phyloP scores from a whole-genome alignment of 129 eudicot genomes.

The Calendula officinalis region DNA sequence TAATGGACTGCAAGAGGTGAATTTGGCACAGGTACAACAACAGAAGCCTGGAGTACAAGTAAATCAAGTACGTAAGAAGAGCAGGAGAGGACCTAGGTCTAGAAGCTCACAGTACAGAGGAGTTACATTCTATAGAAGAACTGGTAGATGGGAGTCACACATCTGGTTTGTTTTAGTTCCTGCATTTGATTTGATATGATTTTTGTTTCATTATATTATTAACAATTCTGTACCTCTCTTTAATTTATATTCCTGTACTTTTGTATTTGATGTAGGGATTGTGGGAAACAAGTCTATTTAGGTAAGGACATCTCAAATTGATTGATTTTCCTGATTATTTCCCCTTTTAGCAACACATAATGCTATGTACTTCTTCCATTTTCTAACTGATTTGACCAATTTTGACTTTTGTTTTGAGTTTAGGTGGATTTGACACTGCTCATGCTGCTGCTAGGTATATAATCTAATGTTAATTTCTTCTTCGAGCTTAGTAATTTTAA shows the following conservation, averaged over 20 bases:
- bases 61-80: constrained; percentile 45
- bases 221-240: constrained; percentile 2
- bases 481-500: constrained; percentile 6
- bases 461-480: background rate
- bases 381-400: constrained; percentile 8
- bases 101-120: constrained; percentile 89
- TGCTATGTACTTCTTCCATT: constrained; percentile 7
- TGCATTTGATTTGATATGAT: background rate
- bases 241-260: constrained; percentile 7
- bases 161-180: constrained; percentile 46
- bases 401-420: constrained; percentile 21
- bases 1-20: background rate
- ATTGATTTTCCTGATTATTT: background rate
- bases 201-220: background rate
- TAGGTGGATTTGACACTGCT: constrained; percentile 96
- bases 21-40: constrained; percentile 25
- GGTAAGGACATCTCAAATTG: constrained; percentile 39
- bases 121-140: constrained; percentile 67
- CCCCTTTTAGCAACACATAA: constrained; percentile 5
- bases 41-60: constrained; percentile 25
- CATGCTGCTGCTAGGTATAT: constrained; percentile 87
- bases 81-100: constrained; percentile 80
- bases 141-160: constrained; percentile 90
- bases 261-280: constrained; percentile 56
- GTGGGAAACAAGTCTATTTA: constrained; percentile 81